Conservation (phyloP, 1,139 yeast species). For the Magnusiomyces tetraspermus region DNA sequence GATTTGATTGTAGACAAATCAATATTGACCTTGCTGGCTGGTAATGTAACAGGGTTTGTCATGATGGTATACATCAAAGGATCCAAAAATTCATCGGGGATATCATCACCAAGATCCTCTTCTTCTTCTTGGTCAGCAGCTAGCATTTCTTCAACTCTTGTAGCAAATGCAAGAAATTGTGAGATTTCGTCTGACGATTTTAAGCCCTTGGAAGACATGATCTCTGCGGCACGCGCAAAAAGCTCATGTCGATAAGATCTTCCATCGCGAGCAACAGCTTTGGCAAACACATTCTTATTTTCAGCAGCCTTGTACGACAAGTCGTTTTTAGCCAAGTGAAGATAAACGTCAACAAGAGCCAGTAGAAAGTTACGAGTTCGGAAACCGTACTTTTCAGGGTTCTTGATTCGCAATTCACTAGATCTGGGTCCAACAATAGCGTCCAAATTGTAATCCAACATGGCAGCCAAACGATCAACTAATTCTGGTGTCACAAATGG, state of each 20-base stretch:
- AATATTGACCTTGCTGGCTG: constrained; percentile 71
- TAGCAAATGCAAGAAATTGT: constrained; percentile 47
- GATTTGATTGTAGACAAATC: constrained; percentile 90
- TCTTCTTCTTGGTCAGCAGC: constrained; percentile 52
- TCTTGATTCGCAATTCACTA: constrained; percentile 71
- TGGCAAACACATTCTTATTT: constrained; percentile 51
- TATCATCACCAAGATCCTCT: constrained; percentile 80
- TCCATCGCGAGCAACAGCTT: constrained; percentile 82
- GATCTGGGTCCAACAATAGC: constrained; percentile 94
- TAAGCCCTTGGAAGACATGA: constrained; percentile 49
- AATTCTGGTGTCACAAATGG: constrained; percentile 85
- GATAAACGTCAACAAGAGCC: constrained; percentile 64
- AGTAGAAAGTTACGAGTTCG: constrained; percentile 66
- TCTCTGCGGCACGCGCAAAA: constrained; percentile 61
- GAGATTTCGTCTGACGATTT: constrained; percentile 47
- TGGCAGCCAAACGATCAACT: constrained; percentile 87
- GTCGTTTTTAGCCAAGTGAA: constrained; percentile 39
- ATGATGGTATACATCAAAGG: constrained; percentile 92
- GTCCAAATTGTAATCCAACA: constrained; percentile 85
- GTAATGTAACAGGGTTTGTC: constrained; percentile 92
- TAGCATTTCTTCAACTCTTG: constrained; percentile 52
- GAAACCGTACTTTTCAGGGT: constrained; percentile 77
- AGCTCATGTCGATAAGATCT: constrained; percentile 66
- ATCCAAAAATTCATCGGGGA: constrained; percentile 94
- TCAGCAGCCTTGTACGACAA: constrained; percentile 26